phyloP scores from a whole-genome alignment of 345 rosid genomes.

The Turnera subulata region DNA sequence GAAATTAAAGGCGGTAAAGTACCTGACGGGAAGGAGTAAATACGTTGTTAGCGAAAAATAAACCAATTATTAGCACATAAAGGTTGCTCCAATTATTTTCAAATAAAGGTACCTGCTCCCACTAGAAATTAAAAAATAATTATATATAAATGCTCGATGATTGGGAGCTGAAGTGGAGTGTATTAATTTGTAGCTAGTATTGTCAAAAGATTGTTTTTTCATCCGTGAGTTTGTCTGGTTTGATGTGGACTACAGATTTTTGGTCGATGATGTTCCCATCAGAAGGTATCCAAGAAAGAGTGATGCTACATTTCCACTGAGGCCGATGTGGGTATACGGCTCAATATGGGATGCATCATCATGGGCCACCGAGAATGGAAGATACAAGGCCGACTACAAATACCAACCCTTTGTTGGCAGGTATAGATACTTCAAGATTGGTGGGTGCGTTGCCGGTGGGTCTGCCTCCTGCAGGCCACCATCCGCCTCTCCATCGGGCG shows the following conservation, averaged over 20 bases:
- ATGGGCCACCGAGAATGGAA: slow-evolving; percentile 94
- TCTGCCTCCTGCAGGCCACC: slow-evolving; percentile 48
- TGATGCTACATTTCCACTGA: slow-evolving; percentile 57
- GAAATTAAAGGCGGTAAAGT: no score
- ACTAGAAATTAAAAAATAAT: no score
- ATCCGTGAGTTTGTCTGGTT: background rate
- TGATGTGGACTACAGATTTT: slow-evolving; percentile 45
- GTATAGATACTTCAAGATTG: slow-evolving; percentile 57
- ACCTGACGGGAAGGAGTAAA: no score
- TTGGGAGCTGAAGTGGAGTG: no score
- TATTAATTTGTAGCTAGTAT: no score
- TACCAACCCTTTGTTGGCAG: slow-evolving; percentile 78
- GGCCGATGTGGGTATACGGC: slow-evolving; percentile 85
- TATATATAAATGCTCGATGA: no score
- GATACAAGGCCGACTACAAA: slow-evolving; percentile 62
- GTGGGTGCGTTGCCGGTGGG: slow-evolving; percentile 44
- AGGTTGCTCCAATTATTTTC: no score
- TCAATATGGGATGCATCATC: slow-evolving; percentile 94
- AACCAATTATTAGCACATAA: no score
- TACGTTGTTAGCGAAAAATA: no score
- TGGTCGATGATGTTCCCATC: slow-evolving; percentile 86
- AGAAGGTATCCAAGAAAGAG: slow-evolving; percentile 62
- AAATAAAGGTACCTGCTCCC: no score
- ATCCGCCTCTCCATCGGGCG: slow-evolving; percentile 36
- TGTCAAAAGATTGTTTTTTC: background rate